Base-by-base conservation (phyloP, 768 basidiomycete species). In the Butyriboletus loyo region DNA sequence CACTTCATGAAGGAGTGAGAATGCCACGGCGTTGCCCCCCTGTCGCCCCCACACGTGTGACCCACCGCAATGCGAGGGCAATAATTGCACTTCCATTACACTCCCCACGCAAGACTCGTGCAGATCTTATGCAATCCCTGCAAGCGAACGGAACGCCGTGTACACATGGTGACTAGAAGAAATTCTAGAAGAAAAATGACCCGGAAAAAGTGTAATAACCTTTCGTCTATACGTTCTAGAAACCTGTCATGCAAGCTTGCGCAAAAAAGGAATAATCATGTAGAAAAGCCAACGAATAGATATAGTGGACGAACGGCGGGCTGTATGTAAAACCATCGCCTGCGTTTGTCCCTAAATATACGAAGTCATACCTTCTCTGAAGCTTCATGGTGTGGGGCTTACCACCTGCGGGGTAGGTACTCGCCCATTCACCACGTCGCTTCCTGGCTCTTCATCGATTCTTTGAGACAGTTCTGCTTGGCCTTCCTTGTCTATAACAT, bases 211-310 rank as follows among this genome's bases (percentile, higher is more conserved):
- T 27, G 47, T 56, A 59, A 56, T 52, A 50, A 46, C 45, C 35
- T 50, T 45, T 34, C 54, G 34, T 65, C 60, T 65, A 46, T 35
- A 57, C 27, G 27, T 55, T 67, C 67, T 66, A 69, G 54, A 59
- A 70, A 49, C 39, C 39, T 40, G 41, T 62, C 22, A 66, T 46
- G 53, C 56, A 39, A 60, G 55, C 51, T 65, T 68, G 55, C 59
- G 67, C 44, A 69, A 65, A 63, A 71, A 69, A 58, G 67, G 67
- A 71, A 69, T 70, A 71, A 69, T 62, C 68, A 69, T 71, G 70
- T 68, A 69, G 52, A 71, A 69, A 21, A 71, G 56, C 68, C 68
- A 69, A 19, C 67, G 69, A 50, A 69, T 65, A 55, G 65, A 67
- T 59, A 67, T 14, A 49, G 54, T 54, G 36, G 69, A 56, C 27